Base-by-base conservation (phyloP, 1,139 yeast species). In the Lodderomyces elongisporus region DNA sequence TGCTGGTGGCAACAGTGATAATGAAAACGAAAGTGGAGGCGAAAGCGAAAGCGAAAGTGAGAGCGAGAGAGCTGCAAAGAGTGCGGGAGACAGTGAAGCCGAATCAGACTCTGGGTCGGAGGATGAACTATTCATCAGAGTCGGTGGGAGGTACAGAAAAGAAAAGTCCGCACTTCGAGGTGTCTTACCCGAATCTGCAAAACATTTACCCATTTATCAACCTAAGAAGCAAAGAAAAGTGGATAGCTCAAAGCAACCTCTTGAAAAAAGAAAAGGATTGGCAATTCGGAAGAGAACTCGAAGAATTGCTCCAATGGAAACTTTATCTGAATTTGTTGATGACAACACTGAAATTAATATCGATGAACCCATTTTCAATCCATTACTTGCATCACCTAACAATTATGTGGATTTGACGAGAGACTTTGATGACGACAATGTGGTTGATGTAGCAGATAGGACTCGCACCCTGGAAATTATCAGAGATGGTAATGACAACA, bases 121-220 rank as follows among this genome's bases (percentile, higher is more conserved):
- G 6, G 43, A 44, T 12, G 56, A 52, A 23, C 38, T 40, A 6
- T 35, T 52, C 7, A 56, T 62, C 3, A 35, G 56, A 25, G 62
- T 62, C 2, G 70, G 70, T 1, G 69, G 70, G 4, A 46, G 55
- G 24, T 40, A 44, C 18, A 37, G 58, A 30, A 60, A 52, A 32
- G 59, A 58, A 30, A 56, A 48, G 31, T 52, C 49, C 30, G 54
- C 62, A 4, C 43, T 65, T 10, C 44, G 52, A 20, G 70, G 71
- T 0, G 60, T 60, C 0, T 46, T 65, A 7, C 72, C 72, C 0
- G 71, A 65, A 37, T 63, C 70, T 2, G 64, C 69, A 14, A 59
- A 48, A 47, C 46, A 57, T 34, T 46, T 62, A 14, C 52, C 52
- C 4, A 42, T 56, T n/a, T 62, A 56, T 36, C 49, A 49, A 31